A percentile compares a stretch with the other conserved stretches of the same genome.
Evolutionary conservation across 371 early-diverging fungal genomes (phyloP).

Genomic region (Blakeslea trispora): DNA sequence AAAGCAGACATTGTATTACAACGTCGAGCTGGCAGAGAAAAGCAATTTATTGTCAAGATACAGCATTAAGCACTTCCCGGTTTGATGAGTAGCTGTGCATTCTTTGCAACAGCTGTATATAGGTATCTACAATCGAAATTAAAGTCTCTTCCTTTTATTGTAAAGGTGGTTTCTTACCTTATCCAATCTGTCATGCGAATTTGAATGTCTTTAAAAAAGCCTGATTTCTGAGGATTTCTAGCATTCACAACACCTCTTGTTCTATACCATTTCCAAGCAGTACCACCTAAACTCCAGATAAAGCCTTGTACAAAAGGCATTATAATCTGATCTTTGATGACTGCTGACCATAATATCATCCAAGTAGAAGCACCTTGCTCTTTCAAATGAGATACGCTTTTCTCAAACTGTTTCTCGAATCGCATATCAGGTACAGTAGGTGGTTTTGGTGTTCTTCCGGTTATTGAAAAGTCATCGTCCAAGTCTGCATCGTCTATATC

Average conservation of each 20-base stretch:
- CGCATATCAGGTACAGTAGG: constrained; percentile 54
- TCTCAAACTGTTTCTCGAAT: constrained; percentile 45
- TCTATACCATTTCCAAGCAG: constrained; percentile 48
- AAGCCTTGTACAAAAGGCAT: constrained; percentile 52
- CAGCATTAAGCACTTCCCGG: constrained; percentile 5
- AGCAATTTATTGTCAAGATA: constrained; percentile 42
- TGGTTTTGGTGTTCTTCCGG: constrained; percentile 14
- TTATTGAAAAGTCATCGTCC: constrained; percentile 22
- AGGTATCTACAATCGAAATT: too few species aligned
- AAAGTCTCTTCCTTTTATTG: too few species aligned
- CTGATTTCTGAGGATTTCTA: constrained; percentile 13
- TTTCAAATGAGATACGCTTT: constrained; percentile 28
- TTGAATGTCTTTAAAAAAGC: constrained; percentile 32
- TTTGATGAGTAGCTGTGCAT: constrained; percentile 1
- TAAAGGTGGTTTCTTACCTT: too few species aligned
- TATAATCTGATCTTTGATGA: constrained; percentile 47
- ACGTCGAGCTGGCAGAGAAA: constrained; percentile 63
- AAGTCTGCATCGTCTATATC: constrained; percentile 19
- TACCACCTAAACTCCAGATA: constrained; percentile 38
- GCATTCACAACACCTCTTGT: constrained; percentile 23
- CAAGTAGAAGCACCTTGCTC: constrained; percentile 30
- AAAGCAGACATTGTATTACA: constrained; percentile 44
- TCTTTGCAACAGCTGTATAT: constrained; percentile 7
- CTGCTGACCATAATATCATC: constrained; percentile 38
- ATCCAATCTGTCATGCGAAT: constrained; percentile 33